Conservation (phyloP, 352 stramenopile genomes). For the Phytophthora citrophthora region DNA sequence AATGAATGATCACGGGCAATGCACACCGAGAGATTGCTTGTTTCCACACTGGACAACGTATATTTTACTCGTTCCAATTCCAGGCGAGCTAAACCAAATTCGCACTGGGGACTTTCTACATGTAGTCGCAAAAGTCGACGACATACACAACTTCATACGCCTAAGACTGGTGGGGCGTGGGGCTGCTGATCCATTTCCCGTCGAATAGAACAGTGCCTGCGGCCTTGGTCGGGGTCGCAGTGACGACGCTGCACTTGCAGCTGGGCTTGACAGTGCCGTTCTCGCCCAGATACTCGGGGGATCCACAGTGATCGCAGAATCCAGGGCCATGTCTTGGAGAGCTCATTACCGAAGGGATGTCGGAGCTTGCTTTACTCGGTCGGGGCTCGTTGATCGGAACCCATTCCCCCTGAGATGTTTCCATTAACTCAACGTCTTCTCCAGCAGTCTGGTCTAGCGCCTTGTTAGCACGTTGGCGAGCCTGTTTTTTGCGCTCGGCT, state of each 20-base stretch:
- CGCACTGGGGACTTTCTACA: constrained; percentile 26
- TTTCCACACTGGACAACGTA: constrained; percentile 22
- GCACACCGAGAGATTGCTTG: constrained; percentile 23
- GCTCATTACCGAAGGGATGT: constrained; percentile 27
- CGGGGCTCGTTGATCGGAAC: constrained; percentile 44
- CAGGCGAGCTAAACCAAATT: constrained; percentile 4
- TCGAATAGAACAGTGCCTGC: constrained; percentile 43
- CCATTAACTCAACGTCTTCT: constrained; percentile 66
- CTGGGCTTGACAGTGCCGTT: constrained; percentile 49
- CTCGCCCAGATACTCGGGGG: constrained; percentile 48
- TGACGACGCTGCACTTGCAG: constrained; percentile 44
- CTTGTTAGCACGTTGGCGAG: constrained; percentile 21
- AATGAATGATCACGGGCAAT: neutral
- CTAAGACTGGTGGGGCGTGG: constrained; percentile 25
- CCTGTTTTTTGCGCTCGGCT: constrained; percentile 23
- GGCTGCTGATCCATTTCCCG: constrained; percentile 46
- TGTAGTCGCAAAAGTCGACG: constrained; percentile 18
- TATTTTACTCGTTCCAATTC: constrained; percentile 30
- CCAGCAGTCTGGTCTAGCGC: constrained; percentile 39
- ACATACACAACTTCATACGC: constrained; percentile 28
- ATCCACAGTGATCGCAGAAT: constrained; percentile 51
- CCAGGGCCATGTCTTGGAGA: constrained; percentile 27
- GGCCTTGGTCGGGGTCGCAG: constrained; percentile 15
- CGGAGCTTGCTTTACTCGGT: constrained; percentile 10
- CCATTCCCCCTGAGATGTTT: constrained; percentile 69